A percentile compares a stretch with the other conserved stretches of the same genome.
These are phyloP conservation scores for Cyberlindnera galapagoensis DNA, from an alignment of 805 yeast species.

Conservation along the genomic window DNA sequence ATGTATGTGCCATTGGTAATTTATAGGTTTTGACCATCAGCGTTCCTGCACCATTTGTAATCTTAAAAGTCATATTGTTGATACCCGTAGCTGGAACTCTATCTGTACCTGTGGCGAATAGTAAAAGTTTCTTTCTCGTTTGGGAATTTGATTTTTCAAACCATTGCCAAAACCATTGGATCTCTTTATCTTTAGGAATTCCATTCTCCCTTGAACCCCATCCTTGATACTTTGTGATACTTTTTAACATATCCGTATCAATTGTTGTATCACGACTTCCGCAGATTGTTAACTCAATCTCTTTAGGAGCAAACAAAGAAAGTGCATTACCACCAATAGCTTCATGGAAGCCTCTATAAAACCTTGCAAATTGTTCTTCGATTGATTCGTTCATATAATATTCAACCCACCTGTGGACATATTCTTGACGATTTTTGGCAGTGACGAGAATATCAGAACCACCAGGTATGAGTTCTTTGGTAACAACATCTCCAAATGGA, in stretches of 20 bases:
- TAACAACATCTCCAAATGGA: constrained; percentile 35
- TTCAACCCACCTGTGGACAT: constrained; percentile 55
- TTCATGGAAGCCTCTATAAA: constrained; percentile 62
- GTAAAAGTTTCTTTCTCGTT: constrained; percentile 57
- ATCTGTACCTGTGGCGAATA: constrained; percentile 86
- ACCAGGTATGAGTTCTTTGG: constrained; percentile 45
- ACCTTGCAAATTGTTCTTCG: constrained; percentile 44
- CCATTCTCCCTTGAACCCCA: constrained; percentile 40
- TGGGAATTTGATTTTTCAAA: constrained; percentile 37
- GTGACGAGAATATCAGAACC: constrained; percentile 58
- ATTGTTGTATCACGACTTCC: constrained; percentile 63
- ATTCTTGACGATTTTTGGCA: constrained; percentile 47
- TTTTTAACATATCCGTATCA: constrained; percentile 59
- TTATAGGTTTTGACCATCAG: too few species aligned
- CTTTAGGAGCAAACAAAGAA: constrained; percentile 74
- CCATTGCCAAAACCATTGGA: constrained; percentile 85
- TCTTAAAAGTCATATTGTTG: constrained; percentile 63
- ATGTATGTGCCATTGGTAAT: constrained; percentile 86
- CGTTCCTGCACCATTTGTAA: too few species aligned
- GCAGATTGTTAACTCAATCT: constrained; percentile 69
- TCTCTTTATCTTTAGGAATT: constrained; percentile 22
- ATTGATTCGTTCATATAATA: constrained; percentile 56
- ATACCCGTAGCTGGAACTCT: constrained; percentile 91
- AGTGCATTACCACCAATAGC: constrained; percentile 80
- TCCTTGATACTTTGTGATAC: constrained; percentile 70